phyloP scores from a whole-genome alignment of 345 rosid genomes.

The Gossypium rotundifolium region DNA sequence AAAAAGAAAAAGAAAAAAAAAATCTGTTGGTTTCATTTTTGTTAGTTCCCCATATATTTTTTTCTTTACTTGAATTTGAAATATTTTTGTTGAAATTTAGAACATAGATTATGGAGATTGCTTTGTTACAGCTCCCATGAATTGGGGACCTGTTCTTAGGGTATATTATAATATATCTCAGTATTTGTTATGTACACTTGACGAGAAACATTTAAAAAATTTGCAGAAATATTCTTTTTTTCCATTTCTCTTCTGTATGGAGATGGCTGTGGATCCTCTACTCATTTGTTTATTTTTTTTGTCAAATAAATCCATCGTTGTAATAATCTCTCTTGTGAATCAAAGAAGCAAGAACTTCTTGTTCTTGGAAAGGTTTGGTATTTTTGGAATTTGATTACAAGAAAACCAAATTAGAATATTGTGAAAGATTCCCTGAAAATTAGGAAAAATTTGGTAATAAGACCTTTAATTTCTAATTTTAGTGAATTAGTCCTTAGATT shows the following conservation, averaged over 20 bases:
- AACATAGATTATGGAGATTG: slow-evolving; percentile 41
- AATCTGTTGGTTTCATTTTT: slow-evolving; percentile 18
- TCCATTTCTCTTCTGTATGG: not conserved
- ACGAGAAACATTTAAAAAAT: slow-evolving; percentile 36
- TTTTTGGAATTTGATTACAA: too few species aligned
- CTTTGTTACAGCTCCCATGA: slow-evolving; percentile 42
- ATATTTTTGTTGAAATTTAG: slow-evolving; percentile 30
- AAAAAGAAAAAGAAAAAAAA: not conserved
- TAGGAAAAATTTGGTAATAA: too few species aligned
- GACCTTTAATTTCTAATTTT: too few species aligned
- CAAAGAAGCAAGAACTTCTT: too few species aligned
- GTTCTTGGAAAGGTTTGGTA: too few species aligned
- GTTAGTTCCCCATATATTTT: slow-evolving; percentile 11
- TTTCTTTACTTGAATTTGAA: slow-evolving; percentile 17
- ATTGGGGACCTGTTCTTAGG: slow-evolving; percentile 37
- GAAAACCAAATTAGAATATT: too few species aligned
- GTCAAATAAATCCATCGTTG: too few species aligned
- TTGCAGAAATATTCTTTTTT: slow-evolving; percentile 42
- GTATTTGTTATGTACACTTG: slow-evolving; percentile 36
- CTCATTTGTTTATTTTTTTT: too few species aligned
- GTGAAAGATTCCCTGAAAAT: too few species aligned
- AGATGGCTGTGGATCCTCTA: too few species aligned
- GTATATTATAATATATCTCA: slow-evolving; percentile 17
- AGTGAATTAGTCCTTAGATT: too few species aligned
- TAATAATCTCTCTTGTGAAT: too few species aligned